A percentile compares a stretch with the other conserved stretches of the same genome.
phyloP scores from a whole-genome alignment of 2,329 filamentous ascomycete genomes.

The Pestalotiopsis sp. region DNA sequence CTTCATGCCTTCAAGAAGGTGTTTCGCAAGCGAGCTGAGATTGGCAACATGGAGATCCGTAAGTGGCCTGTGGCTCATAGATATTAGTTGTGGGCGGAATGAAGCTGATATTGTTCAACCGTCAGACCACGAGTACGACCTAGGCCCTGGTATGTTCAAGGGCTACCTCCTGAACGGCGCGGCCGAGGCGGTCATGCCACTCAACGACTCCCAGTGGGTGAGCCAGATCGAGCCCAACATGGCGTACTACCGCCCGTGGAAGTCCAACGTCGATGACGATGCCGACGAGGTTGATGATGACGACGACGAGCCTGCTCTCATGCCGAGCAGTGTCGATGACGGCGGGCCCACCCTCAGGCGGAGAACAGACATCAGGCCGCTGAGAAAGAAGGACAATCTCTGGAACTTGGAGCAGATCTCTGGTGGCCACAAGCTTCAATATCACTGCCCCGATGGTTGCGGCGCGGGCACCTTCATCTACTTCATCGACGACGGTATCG shows the following conservation, averaged over 20 bases:
- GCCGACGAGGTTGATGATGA: neutral
- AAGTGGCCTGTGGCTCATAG: too few species aligned
- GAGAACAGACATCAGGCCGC: neutral
- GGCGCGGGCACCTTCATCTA: constrained; percentile 46
- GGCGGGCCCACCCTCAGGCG: neutral
- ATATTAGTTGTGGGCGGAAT: too few species aligned
- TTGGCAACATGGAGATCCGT: neutral
- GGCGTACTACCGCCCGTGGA: neutral
- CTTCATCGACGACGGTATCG: constrained; percentile 54
- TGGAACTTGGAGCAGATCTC: neutral
- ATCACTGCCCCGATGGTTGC: constrained; percentile 21
- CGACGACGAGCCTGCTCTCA: neutral
- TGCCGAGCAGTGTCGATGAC: neutral
- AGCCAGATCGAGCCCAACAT: neutral
- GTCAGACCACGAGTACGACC: neutral
- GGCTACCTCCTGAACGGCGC: neutral
- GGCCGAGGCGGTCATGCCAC: neutral
- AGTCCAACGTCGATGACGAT: neutral
- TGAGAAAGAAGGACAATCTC: neutral
- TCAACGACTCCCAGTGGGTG: neutral
- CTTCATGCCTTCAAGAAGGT: neutral
- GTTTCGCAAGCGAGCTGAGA: constrained; percentile 1
- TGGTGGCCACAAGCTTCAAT: neutral
- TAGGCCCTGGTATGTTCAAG: neutral
- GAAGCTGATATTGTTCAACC: too few species aligned